Percentiles rank a stretch among this genome's conserved stretches.
Evolutionary conservation across 768 basidiomycete species (phyloP).

Genomic region (Boletus subparvulus): DNA sequence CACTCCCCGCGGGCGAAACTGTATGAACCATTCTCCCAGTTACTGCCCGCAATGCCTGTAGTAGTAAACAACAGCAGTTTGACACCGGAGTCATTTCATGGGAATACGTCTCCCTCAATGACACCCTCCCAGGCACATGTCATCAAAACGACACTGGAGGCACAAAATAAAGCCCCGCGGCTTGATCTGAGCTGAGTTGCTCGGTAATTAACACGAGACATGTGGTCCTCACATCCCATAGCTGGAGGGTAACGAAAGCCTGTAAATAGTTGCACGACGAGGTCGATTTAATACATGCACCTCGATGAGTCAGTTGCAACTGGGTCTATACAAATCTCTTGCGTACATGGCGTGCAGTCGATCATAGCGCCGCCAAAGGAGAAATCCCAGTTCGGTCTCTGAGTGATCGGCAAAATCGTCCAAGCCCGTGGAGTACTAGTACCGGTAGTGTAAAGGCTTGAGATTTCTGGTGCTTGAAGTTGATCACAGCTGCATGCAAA

Average conservation of each 20-base stretch:
- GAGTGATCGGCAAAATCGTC: background rate
- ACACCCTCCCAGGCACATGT: slow-evolving; percentile 23
- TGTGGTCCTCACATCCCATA: background rate
- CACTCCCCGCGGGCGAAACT: slow-evolving; percentile 37
- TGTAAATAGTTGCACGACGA: slow-evolving; percentile 5
- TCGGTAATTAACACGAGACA: background rate
- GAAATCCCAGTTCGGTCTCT: too few species aligned
- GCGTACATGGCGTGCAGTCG: background rate
- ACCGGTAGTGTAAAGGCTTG: too few species aligned
- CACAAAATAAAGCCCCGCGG: slow-evolving; percentile 15
- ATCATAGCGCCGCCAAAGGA: background rate
- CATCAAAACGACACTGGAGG: slow-evolving; percentile 15
- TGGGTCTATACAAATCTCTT: background rate
- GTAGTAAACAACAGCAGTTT: slow-evolving; percentile 38
- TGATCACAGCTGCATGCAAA: background rate
- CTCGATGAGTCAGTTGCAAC: background rate
- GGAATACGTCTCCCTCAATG: slow-evolving; percentile 51
- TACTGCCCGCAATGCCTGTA: slow-evolving; percentile 21
- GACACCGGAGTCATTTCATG: slow-evolving; percentile 62
- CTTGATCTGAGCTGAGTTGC: slow-evolving; percentile 32
- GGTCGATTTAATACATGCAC: background rate
- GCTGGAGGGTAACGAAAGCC: background rate
- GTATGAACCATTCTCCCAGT: slow-evolving; percentile 41
- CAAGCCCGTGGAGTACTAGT: too few species aligned
- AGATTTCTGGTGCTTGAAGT: background rate